Evolutionary conservation across 2,329 filamentous ascomycete genomes (phyloP), one percentile per base, ranked within the genome.

Genomic region (Scedosporium apiospermum): DNA sequence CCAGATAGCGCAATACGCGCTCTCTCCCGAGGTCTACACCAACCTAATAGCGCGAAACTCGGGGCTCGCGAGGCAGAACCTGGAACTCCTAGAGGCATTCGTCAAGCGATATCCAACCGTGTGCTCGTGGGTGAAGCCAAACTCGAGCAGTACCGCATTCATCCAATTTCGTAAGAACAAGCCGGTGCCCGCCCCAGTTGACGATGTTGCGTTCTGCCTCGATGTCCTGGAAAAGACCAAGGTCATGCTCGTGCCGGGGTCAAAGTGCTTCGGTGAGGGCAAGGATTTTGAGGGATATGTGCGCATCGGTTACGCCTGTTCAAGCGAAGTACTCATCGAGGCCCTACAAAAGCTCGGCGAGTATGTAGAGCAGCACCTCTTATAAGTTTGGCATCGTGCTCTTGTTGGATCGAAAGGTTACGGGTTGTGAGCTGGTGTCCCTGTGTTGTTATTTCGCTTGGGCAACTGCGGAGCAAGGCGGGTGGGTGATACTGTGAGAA

Each of bases 91-190:
- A n/a, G 84, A 87, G 64, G 77, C 75, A 1, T 93, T 91, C 65
- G 78, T 93, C 3, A 79, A 86, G 30, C 80, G 82, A 61, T 82
- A 92, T 69, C 78, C 81, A 46, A 81, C 82, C 65, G 80, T 83
- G 6, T 88, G 85, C 68, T 81, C 82, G 1, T 95, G 89, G 88
- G 80, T 86, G 4, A 88, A 85, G 72, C 91, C 91, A 1, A 83
- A 83, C 4, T 90, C 89, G 1, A 91, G 91, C 0, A 96, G 90
- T 1, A 93, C 89, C 7, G 88, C 89, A 0, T 90, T 96, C 69
- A 75, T 96, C 63, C 85, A 82, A 68, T 91, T 96, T 66, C 79
- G 80, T 60, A 81, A 82, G 57, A 26, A 26, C 23, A 10, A n/a
- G 16, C 30, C 14, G 9, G 26, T 9, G 1, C 21, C n/a, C 3